phyloP scores from a whole-genome alignment of 2,329 filamentous ascomycete genomes.

The Ambrosiella beaveri region DNA sequence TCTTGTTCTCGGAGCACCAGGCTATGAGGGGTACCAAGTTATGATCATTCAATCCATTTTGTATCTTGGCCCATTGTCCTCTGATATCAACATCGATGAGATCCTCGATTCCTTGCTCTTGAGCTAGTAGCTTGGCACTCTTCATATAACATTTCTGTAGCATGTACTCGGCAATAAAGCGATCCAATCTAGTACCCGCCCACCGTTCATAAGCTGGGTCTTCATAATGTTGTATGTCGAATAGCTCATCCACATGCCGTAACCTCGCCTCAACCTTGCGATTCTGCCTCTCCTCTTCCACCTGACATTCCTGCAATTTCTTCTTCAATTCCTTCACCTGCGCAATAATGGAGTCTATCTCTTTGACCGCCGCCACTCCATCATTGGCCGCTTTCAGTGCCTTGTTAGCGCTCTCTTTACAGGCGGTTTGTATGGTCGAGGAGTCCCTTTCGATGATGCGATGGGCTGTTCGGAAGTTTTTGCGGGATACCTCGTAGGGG shows the following conservation, averaged over 20 bases:
- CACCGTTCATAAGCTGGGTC: constrained; percentile 91
- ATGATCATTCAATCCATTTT: constrained; percentile 50
- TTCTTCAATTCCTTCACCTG: constrained; percentile 77
- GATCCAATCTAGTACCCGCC: constrained; percentile 65
- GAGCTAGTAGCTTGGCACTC: constrained; percentile 58
- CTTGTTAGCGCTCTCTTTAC: constrained; percentile 48
- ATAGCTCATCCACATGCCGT: constrained; percentile 63
- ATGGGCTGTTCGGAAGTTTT: constrained; percentile 81
- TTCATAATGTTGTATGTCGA: constrained; percentile 60
- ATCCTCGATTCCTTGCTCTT: constrained; percentile 57
- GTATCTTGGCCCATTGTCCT: constrained; percentile 61
- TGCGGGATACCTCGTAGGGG: constrained; percentile 78
- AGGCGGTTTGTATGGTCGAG: constrained; percentile 40
- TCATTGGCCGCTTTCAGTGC: constrained; percentile 45
- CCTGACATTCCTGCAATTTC: constrained; percentile 60
- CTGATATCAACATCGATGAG: constrained; percentile 85
- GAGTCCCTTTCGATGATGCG: constrained; percentile 58
- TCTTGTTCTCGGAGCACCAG: constrained; percentile 91
- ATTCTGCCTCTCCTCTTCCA: constrained; percentile 65
- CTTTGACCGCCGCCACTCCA: constrained; percentile 56
- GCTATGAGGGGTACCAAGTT: constrained; percentile 63
- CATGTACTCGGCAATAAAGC: constrained; percentile 83
- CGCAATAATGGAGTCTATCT: constrained; percentile 68
- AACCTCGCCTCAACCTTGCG: constrained; percentile 60
- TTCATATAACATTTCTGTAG: constrained; percentile 66